These are phyloP conservation scores for Coemansia sp. DNA, from an alignment of 192 early-diverging fungal species.

Conservation along the genomic window DNA sequence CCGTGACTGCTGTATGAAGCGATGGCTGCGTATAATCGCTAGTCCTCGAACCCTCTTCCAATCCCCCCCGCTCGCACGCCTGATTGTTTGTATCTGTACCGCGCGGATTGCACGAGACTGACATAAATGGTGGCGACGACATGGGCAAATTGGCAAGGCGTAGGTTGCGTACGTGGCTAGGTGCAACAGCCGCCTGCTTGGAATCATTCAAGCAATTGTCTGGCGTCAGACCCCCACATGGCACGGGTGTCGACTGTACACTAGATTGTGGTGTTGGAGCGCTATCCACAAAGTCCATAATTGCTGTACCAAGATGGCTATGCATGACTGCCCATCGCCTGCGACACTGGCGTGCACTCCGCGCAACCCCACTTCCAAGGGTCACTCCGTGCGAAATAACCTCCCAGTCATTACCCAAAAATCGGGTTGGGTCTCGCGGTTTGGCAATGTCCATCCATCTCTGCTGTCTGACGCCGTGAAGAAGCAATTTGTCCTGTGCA, in stretches of 20 bases:
- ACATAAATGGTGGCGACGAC: constrained; percentile 41
- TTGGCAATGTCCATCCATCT: constrained; percentile 22
- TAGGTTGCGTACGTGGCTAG: constrained; percentile 32
- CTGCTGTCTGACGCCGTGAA: constrained; percentile 39
- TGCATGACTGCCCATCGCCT: constrained; percentile 54
- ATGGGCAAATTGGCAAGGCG: constrained; percentile 34
- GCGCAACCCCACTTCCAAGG: constrained; percentile 13
- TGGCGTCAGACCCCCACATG: neutral
- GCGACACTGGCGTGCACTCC: constrained; percentile 42
- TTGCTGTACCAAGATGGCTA: constrained; percentile 38
- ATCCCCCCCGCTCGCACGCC: neutral
- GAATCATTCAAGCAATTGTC: neutral
- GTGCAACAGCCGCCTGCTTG: neutral
- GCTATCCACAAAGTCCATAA: constrained; percentile 54
- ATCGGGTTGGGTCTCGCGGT: constrained; percentile 35
- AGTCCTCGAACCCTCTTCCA: neutral
- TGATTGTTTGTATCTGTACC: neutral
- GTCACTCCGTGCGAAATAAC: constrained; percentile 23
- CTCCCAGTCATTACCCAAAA: constrained; percentile 37
- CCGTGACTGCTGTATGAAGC: neutral
- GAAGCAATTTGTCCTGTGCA: constrained; percentile 44
- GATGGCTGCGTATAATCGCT: neutral
- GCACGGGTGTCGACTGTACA: constrained; percentile 28
- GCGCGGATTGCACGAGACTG: constrained; percentile 2
- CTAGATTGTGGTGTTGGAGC: constrained; percentile 49